phyloP scores from a whole-genome alignment of 768 basidiomycete species.

The Rhizopogon salebrosus region DNA sequence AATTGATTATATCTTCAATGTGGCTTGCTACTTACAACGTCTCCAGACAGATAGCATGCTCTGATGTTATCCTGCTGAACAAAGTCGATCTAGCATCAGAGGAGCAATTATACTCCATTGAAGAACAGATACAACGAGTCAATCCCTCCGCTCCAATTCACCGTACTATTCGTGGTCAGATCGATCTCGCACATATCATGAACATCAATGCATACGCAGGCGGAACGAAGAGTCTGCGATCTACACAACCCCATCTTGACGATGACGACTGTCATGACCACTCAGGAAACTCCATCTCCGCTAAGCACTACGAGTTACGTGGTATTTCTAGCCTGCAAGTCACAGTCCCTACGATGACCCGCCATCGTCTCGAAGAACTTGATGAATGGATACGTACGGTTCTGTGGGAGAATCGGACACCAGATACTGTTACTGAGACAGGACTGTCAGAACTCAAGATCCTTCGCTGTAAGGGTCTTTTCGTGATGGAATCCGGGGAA shows the following conservation, averaged over 20 bases:
- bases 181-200: conserved; percentile 76
- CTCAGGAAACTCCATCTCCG: conserved; percentile 25
- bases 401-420: conserved; percentile 73
- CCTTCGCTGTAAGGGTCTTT: conserved; percentile 86
- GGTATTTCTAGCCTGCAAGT: conserved; percentile 84
- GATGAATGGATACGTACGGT: conserved; percentile 79
- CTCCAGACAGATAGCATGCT: conserved; percentile 85
- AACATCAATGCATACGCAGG: conserved; percentile 75
- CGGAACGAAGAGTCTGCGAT: conserved; percentile 25
- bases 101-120: conserved; percentile 40
- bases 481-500: conserved; percentile 48
- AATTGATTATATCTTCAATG: conserved; percentile 9
- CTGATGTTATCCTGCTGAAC: conserved; percentile 90
- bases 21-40: background rate
- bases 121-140: conserved; percentile 59
- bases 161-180: conserved; percentile 60
- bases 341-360: conserved; percentile 53
- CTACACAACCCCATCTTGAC: conserved; percentile 23
- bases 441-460: conserved; percentile 41
- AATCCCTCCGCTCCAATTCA: conserved; percentile 80
- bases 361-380: conserved; percentile 43
- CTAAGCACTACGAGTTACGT: conserved; percentile 60
- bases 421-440: conserved; percentile 19
- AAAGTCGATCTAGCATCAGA: conserved; percentile 74
- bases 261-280: conserved; percentile 27